phyloP scores from a whole-genome alignment of 352 stramenopile genomes.

The Salisapilia sapeloensis region DNA sequence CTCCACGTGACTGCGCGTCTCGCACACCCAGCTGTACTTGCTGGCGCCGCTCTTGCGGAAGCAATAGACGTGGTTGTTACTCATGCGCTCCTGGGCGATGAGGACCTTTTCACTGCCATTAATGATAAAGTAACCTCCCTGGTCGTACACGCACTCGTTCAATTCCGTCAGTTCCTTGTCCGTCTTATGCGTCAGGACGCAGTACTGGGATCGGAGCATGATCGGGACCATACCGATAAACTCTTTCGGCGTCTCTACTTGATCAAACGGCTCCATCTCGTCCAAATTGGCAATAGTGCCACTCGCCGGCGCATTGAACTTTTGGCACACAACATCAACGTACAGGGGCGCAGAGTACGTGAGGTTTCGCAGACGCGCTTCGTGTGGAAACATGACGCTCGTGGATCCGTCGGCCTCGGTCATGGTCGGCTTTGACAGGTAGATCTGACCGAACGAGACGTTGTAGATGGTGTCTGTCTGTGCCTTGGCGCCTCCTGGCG shows the following conservation, averaged over 20 bases:
- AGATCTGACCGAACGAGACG: conserved; percentile 97
- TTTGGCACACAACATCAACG: conserved; percentile 95
- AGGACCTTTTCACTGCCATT: conserved; percentile 97
- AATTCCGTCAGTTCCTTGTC: conserved; percentile 89
- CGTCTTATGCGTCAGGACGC: conserved; percentile 85
- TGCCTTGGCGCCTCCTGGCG: conserved; percentile 85
- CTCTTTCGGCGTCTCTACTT: conserved; percentile 81
- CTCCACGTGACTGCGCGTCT: conserved; percentile 94
- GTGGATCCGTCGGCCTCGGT: conserved; percentile 94
- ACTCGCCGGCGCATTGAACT: conserved; percentile 46
- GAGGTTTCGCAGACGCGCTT: conserved; percentile 96
- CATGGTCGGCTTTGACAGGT: conserved; percentile 94
- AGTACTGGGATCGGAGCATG: conserved; percentile 96
- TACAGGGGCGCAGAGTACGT: conserved; percentile 98
- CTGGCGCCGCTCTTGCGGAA: conserved; percentile 96
- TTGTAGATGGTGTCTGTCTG: conserved; percentile 88
- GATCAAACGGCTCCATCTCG: conserved; percentile 77
- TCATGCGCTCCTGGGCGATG: conserved; percentile 98
- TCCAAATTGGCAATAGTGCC: conserved; percentile 63
- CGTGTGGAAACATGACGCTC: conserved; percentile 98
- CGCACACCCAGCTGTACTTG: conserved; percentile 95
- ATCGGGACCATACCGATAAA: conserved; percentile 98
- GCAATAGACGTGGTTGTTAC: conserved; percentile 99
- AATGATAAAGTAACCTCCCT: conserved; percentile 99
- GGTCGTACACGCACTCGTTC: conserved; percentile 99